Evolutionary conservation across 2,329 filamentous ascomycete genomes (phyloP).

Genomic region (Cadophora sp.): DNA sequence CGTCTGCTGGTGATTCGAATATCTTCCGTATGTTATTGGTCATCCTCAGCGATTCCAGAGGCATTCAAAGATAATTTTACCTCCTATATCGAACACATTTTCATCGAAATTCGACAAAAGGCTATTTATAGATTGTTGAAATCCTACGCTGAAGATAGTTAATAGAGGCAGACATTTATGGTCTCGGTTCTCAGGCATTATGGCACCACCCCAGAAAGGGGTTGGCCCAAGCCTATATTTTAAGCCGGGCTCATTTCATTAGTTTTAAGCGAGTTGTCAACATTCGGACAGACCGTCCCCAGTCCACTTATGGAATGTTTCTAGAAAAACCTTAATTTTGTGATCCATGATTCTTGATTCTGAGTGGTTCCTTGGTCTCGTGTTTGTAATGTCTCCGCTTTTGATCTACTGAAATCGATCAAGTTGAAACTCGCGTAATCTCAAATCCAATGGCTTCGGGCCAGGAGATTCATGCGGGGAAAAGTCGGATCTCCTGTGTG

Average conservation of each 20-base stretch:
- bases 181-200: no score
- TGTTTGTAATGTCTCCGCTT: no score
- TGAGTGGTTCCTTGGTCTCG: neutral
- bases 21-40: no score
- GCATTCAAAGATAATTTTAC: no score
- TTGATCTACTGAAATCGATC: neutral
- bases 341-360: no score
- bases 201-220: neutral
- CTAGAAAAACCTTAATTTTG: slow-evolving; percentile 3
- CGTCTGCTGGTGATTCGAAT: no score
- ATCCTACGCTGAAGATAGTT: no score
- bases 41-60: no score
- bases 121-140: no score
- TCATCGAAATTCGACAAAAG: no score
- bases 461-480: neutral
- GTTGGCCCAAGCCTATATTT: neutral
- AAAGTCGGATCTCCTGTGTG: neutral
- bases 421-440: slow-evolving; percentile 7
- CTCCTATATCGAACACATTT: no score
- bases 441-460: neutral
- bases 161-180: no score
- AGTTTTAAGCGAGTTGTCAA: slow-evolving; percentile 1
- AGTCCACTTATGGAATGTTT: neutral
- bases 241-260: neutral
- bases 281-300: neutral